These are phyloP conservation scores for Plasmodium relictum DNA, from an alignment of 169 alveolate species.

Conservation along the genomic window DNA sequence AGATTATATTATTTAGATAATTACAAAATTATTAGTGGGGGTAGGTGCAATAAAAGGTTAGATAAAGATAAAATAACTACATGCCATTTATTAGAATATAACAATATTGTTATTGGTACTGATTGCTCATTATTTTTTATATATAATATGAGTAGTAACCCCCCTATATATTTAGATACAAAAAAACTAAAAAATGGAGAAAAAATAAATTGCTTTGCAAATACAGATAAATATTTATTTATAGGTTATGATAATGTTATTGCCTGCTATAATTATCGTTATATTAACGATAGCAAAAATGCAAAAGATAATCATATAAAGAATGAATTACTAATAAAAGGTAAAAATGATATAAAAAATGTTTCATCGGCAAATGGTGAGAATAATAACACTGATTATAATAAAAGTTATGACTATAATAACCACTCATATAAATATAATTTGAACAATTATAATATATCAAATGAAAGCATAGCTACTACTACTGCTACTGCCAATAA, in stretches of 20 bases:
- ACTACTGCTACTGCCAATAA: not conserved
- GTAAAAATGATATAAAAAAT: not conserved
- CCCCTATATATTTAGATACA: conserved; percentile 61
- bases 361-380: not conserved
- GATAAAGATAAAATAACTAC: conserved; percentile 84
- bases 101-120: conserved; percentile 59
- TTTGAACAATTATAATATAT: not conserved
- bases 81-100: conserved; percentile 45
- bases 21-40: conserved; percentile 82
- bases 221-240: conserved; percentile 71
- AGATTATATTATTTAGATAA: conserved; percentile 73
- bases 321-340: not conserved
- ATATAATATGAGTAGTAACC: conserved; percentile 60
- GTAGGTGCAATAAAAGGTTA: conserved; percentile 82
- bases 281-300: conserved; percentile 19
- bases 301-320: not conserved
- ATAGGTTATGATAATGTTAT: conserved; percentile 61
- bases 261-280: conserved; percentile 73
- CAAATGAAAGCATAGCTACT: not conserved
- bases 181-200: conserved; percentile 50
- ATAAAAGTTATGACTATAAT: not conserved
- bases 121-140: conserved; percentile 29
- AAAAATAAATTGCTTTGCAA: conserved; percentile 54
- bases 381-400: not conserved
- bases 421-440: not conserved